A percentile compares a stretch with the other conserved stretches of the same genome.
Evolutionary conservation across 768 basidiomycete species (phyloP).

Genomic region (Boletus reticulatus): DNA sequence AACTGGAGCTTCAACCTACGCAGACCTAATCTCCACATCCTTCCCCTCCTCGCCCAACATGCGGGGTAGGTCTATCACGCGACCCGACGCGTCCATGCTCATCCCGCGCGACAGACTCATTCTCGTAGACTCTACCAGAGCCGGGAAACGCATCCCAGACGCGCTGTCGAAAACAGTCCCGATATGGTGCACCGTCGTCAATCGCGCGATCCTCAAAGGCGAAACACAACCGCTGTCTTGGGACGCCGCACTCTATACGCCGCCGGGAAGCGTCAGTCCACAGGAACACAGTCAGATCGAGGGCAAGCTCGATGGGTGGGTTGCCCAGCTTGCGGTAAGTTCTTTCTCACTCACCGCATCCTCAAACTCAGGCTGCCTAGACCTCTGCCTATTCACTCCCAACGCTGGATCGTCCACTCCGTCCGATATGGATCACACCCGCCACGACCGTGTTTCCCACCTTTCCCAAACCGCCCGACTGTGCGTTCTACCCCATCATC

Average conservation of each 20-base stretch:
- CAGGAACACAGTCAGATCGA: constrained; percentile 86
- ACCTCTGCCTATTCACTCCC: constrained; percentile 71
- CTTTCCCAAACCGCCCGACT: constrained; percentile 22
- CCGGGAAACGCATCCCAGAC: constrained; percentile 93
- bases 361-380: constrained; percentile 35
- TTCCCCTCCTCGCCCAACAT: constrained; percentile 51
- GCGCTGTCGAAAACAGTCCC: constrained; percentile 92
- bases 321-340: constrained; percentile 60
- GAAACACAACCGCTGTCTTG: constrained; percentile 33
- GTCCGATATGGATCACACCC: constrained; percentile 89
- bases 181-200: constrained; percentile 92
- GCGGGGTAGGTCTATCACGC: constrained; percentile 48
- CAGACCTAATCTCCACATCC: constrained; percentile 78
- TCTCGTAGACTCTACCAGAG: constrained; percentile 88
- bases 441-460: constrained; percentile 51
- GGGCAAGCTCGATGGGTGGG: constrained; percentile 63
- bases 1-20: constrained; percentile 86
- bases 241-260: constrained; percentile 66
- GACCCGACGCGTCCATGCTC: neutral
- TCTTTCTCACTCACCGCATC: neutral
- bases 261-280: constrained; percentile 61
- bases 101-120: constrained; percentile 51
- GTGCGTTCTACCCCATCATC: constrained; percentile 64
- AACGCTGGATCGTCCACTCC: constrained; percentile 57
- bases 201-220: constrained; percentile 48